Conservation (phyloP, 192 early-diverging fungal species). For the Gaertneriomyces sp. region DNA sequence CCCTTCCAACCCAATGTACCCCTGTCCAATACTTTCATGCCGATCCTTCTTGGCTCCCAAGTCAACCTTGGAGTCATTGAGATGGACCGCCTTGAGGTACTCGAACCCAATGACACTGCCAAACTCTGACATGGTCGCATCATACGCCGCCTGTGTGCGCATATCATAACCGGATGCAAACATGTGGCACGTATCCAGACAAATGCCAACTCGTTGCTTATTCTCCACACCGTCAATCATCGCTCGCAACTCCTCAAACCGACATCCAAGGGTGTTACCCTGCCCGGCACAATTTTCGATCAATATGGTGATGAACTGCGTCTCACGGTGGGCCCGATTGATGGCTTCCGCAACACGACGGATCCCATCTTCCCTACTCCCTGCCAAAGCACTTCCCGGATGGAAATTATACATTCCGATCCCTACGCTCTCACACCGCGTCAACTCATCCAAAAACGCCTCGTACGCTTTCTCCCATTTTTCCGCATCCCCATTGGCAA, state of each 20-base stretch:
- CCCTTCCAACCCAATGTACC: slow-evolving; percentile 47
- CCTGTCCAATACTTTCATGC: slow-evolving; percentile 56
- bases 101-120: slow-evolving; percentile 39
- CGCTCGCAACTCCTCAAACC: slow-evolving; percentile 44
- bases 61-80: slow-evolving; percentile 50
- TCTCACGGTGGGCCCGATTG: slow-evolving; percentile 42
- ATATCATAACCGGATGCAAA: slow-evolving; percentile 61
- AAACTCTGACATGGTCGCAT: slow-evolving; percentile 41
- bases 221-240: slow-evolving; percentile 46
- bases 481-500: slow-evolving; percentile 47
- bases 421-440: slow-evolving; percentile 48
- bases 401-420: slow-evolving; percentile 56
- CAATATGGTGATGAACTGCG: slow-evolving; percentile 38
- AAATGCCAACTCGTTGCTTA: slow-evolving; percentile 54
- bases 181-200: slow-evolving; percentile 58
- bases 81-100: slow-evolving; percentile 51
- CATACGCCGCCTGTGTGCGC: slow-evolving; percentile 43
- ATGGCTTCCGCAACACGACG: slow-evolving; percentile 42
- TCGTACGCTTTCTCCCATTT: slow-evolving; percentile 41
- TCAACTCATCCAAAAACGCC: slow-evolving; percentile 51
- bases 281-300: slow-evolving; percentile 58
- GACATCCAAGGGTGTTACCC: slow-evolving; percentile 44
- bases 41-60: slow-evolving; percentile 45
- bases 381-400: slow-evolving; percentile 11
- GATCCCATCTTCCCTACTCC: slow-evolving; percentile 28